Conservation (phyloP, 2,329 filamentous ascomycete species). For the Trichocomaceae sp. region DNA sequence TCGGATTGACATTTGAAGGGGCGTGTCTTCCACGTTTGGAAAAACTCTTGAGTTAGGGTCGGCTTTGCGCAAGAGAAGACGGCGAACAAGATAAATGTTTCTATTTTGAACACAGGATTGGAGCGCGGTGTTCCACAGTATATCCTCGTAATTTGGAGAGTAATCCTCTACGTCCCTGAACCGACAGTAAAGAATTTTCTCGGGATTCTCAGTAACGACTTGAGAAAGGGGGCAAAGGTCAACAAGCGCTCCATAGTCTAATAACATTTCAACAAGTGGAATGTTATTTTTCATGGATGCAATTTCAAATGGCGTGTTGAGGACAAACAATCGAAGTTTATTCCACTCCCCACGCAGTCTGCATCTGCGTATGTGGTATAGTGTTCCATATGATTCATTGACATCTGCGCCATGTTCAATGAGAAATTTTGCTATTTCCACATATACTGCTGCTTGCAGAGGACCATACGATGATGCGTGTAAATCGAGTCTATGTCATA, state of each 20-base stretch:
- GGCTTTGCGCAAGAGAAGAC: not conserved
- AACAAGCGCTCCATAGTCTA: not conserved
- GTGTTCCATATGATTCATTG: not conserved
- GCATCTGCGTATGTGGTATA: not conserved
- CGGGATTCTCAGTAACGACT: not conserved
- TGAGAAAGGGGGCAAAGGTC: not conserved
- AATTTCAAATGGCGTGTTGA: slow-evolving; percentile 1
- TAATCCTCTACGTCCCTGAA: too few relatives aligned
- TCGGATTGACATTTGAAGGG: slow-evolving; percentile 1
- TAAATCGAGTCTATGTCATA: not conserved
- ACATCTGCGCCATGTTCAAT: not conserved
- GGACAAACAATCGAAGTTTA: not conserved
- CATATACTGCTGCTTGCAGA: not conserved
- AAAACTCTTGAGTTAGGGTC: not conserved
- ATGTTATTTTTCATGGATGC: not conserved
- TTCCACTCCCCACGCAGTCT: too few relatives aligned
- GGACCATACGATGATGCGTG: not conserved
- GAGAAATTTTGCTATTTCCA: not conserved
- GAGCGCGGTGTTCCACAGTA: slow-evolving; percentile 1
- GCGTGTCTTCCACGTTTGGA: not conserved
- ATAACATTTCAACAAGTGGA: not conserved
- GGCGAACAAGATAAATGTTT: not conserved
- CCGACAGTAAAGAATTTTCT: too few relatives aligned
- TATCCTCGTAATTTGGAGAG: not conserved
- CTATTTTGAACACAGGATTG: slow-evolving; percentile 1